These are phyloP conservation scores for Selaginella tamariscina DNA, from an alignment of 75 land plant genomes.

Conservation along the genomic window DNA sequence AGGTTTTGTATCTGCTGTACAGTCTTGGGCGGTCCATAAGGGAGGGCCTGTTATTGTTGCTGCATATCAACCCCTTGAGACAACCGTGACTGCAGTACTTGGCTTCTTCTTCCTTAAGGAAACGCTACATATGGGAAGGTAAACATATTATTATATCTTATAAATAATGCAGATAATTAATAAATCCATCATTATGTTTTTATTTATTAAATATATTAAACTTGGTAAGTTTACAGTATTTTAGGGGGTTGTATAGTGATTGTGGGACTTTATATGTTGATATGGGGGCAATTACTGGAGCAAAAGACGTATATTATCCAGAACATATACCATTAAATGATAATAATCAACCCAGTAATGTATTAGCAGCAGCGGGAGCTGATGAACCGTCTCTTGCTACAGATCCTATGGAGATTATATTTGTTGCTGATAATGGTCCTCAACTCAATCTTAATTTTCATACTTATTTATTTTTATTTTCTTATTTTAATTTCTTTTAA, in stretches of 20 bases:
- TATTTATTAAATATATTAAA: neutral
- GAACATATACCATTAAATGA: too few species aligned
- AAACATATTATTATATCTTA: neutral
- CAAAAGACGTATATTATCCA: too few species aligned
- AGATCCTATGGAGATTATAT: too few species aligned
- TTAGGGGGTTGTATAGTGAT: slow-evolving; percentile 38
- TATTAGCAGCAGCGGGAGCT: too few species aligned
- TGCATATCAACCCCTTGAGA: slow-evolving; percentile 9
- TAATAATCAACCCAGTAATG: too few species aligned
- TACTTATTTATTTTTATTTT: too few species aligned
- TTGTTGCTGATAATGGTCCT: too few species aligned
- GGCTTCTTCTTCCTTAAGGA: slow-evolving; percentile 4
- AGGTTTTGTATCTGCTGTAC: slow-evolving; percentile 3
- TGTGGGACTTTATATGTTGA: slow-evolving; percentile 39
- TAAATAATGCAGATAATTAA: too few species aligned
- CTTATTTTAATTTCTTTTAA: too few species aligned
- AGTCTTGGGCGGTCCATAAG: slow-evolving; percentile 6
- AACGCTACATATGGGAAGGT: slow-evolving; percentile 7
- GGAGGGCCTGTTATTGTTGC: slow-evolving; percentile 12
- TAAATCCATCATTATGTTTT: too few species aligned
- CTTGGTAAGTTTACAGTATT: slow-evolving; percentile 21
- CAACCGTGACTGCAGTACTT: neutral
- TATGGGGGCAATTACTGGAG: slow-evolving; percentile 43
- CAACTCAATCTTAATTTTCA: too few species aligned
- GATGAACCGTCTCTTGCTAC: too few species aligned